These are phyloP conservation scores for Dichotomocladium elegans DNA, from an alignment of 371 early-diverging fungal species.

Conservation along the genomic window DNA sequence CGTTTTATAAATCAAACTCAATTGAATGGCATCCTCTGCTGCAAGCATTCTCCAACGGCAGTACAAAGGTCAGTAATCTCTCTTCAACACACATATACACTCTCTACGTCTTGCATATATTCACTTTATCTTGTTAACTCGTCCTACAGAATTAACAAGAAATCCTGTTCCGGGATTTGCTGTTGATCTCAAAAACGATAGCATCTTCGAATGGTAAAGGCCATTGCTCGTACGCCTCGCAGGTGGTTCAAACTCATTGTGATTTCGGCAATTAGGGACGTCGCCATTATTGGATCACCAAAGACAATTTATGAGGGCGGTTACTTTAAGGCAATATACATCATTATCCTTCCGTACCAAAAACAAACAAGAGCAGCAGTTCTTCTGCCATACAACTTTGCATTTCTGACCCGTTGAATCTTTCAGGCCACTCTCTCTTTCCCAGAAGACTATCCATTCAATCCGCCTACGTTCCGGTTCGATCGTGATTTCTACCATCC, in stretches of 20 bases:
- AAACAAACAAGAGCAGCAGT: too few species aligned
- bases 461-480: conserved; percentile 81
- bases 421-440: conserved; percentile 52
- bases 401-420: not conserved
- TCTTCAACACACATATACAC: not conserved
- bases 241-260: too few species aligned
- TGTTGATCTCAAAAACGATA: conserved; percentile 62
- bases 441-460: conserved; percentile 51
- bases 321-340: conserved; percentile 70
- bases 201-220: conserved; percentile 58
- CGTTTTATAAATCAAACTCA: too few species aligned
- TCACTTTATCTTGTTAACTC: not conserved
- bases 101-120: not conserved
- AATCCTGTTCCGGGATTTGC: conserved; percentile 74
- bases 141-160: conserved; percentile 28
- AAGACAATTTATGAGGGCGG: conserved; percentile 88
- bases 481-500: conserved; percentile 72
- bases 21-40: conserved; percentile 5
- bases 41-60: conserved; percentile 6
- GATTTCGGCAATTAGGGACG: conserved; percentile 67
- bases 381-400: not conserved
- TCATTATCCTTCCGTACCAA: too few species aligned
- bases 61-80: not conserved
- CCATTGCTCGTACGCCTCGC: not conserved
- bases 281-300: conserved; percentile 81